These are phyloP conservation scores for Asterochloris erici DNA, from an alignment of 139 green algal species.

Conservation along the genomic window DNA sequence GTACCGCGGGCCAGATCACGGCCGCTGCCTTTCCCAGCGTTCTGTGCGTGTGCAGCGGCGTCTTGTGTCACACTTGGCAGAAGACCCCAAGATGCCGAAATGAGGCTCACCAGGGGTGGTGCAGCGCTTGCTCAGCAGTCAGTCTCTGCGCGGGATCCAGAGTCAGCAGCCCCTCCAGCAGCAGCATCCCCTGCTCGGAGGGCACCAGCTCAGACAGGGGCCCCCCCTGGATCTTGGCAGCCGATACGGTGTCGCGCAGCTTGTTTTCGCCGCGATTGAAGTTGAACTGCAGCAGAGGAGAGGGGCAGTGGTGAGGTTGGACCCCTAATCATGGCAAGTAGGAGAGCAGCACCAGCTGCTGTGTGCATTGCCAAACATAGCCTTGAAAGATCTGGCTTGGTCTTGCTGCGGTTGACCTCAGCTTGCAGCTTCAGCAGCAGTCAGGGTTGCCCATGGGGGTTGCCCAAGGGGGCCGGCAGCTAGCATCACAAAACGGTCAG, in stretches of 20 bases:
- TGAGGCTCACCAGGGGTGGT: constrained; percentile 37
- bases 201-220: constrained; percentile 37
- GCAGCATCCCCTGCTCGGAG: constrained; percentile 53
- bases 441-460: background rate
- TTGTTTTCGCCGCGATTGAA: constrained; percentile 25
- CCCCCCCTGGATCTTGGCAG: constrained; percentile 7
- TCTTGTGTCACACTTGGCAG: background rate
- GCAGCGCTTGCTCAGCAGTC: constrained; percentile 46
- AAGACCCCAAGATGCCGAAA: background rate
- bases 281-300: constrained; percentile 23
- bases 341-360: background rate
- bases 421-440: background rate
- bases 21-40: background rate
- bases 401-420: background rate
- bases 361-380: background rate
- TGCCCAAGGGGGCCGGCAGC: too few species aligned
- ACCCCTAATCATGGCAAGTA: background rate
- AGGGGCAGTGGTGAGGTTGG: background rate
- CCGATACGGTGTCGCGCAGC: constrained; percentile 50
- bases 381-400: background rate
- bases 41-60: background rate
- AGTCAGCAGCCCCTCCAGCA: constrained; percentile 52
- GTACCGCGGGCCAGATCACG: background rate
- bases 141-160: constrained; percentile 49
- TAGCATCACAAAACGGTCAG: too few species aligned